Evolutionary conservation across 108 stramenopile species (phyloP).

Genomic region (Licmophora abbreviata): DNA sequence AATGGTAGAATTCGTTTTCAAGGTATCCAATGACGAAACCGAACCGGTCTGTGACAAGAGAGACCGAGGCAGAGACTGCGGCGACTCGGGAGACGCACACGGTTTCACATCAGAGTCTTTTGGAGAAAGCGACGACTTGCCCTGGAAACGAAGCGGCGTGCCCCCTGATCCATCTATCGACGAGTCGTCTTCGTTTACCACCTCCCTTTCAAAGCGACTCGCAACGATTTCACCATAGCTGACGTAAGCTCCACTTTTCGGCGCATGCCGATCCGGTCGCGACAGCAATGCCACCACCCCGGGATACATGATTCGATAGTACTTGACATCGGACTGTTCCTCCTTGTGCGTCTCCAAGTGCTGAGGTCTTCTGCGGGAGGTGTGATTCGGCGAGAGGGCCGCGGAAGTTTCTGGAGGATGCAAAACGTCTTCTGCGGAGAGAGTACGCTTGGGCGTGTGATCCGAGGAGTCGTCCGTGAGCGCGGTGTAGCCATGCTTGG

Average conservation of each 20-base stretch:
- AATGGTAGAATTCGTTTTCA: neutral
- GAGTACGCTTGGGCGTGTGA: neutral
- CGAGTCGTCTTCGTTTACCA: neutral
- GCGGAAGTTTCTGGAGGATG: neutral
- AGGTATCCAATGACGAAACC: conserved; percentile 6
- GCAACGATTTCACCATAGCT: conserved; percentile 71
- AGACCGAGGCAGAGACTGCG: conserved; percentile 1
- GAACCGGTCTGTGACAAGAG: conserved; percentile 1
- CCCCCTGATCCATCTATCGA: neutral
- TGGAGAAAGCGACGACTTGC: neutral
- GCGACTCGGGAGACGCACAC: neutral
- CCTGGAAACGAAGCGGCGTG: neutral
- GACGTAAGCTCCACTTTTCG: conserved; percentile 42
- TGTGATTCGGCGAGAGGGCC: neutral
- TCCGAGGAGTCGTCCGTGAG: neutral
- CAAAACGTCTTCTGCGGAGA: neutral
- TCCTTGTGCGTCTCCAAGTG: neutral
- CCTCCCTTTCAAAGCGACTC: conserved; percentile 2
- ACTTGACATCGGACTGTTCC: conserved; percentile 8
- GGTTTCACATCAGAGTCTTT: neutral
- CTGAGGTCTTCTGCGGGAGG: neutral
- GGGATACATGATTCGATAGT: conserved; percentile 56
- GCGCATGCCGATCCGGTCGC: conserved; percentile 3
- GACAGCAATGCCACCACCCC: conserved; percentile 62
- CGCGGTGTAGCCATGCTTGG: neutral